phyloP scores from a whole-genome alignment of 2,329 filamentous ascomycete species.

The Trichophaea hybrida region DNA sequence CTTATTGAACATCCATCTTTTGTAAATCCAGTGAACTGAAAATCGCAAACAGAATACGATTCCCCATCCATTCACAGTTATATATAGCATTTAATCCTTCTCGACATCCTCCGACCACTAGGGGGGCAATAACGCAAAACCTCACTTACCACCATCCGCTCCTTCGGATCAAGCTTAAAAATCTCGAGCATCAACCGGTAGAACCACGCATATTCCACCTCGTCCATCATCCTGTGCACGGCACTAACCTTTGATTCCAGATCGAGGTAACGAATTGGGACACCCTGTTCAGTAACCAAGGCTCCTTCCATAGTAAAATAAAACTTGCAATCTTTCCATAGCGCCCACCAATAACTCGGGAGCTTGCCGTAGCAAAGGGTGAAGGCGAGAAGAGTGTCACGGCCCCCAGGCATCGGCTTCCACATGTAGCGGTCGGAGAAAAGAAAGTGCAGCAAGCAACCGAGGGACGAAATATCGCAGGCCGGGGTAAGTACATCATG shows the following conservation, averaged over 20 bases:
- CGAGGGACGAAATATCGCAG: not conserved
- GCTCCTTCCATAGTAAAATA: not conserved
- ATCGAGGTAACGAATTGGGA: not conserved
- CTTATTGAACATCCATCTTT: too few species aligned
- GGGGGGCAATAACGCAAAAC: not conserved
- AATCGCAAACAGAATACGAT: too few species aligned
- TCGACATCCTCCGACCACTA: not conserved
- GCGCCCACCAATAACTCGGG: not conserved
- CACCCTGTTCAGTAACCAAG: not conserved
- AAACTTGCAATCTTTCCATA: not conserved
- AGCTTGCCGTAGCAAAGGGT: not conserved
- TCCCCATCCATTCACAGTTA: too few species aligned
- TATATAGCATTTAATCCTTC: too few species aligned
- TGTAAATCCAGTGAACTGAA: too few species aligned
- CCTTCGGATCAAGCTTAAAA: not conserved
- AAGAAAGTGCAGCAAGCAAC: not conserved
- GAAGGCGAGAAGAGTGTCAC: not conserved
- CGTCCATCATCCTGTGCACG: not conserved
- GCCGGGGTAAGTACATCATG: not conserved
- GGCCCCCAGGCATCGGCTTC: not conserved
- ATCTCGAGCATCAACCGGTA: not conserved
- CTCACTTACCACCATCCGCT: conserved; percentile 1
- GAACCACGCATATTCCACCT: not conserved
- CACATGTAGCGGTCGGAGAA: not conserved
- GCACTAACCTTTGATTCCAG: not conserved